Evolutionary conservation across 1,284 basidiomycete genomes (phyloP), one percentile per base, ranked within the genome.

Genomic region (Ceratobasidium papillatum): DNA sequence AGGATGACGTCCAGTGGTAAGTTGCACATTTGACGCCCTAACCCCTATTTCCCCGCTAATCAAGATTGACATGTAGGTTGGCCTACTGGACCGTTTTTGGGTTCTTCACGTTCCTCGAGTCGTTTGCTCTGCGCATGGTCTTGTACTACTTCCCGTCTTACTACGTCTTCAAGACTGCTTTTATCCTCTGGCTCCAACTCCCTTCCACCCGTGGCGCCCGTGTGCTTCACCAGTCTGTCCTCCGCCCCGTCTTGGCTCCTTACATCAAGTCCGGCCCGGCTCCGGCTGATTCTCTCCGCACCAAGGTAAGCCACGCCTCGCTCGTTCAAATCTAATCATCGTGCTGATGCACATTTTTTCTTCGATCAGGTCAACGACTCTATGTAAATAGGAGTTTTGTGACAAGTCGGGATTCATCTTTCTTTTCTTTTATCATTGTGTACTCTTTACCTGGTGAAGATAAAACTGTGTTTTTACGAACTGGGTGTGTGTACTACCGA

Each of bases 111-210:
- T 93, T 95, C 83, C 79, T 92, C 74, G 94, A 95, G 84, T 90
- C 87, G 80, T 87, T 94, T 78, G 90, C 91, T 34, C 86, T 91
- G 75, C 87, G 90, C 74, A 73, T 90, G 75, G 87, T 94, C 65
- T 88, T 95, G 77, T 93, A 94, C 85, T 95, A 94, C 81, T 80
- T 94, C 79, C 91, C 93, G 51, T 94, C 94, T 91, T 96, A 96
- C 84, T 97, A 91, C 81, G 90, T 92, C 66, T 88, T 94, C 87
- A 96, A 96, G 91, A 93, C 91, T 72, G 75, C 91, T 77, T 94
- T 95, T 86, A 90, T 94, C 82, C 84, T 96, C 80, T 96, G 93
- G 93, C 87, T 94, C 78, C 92, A 94, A 82, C 87, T 94, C 74
- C 92, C 92, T 49, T 88, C 86, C 62, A 90, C 92, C 86, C 68